Evolutionary conservation across 73 alveolate species (phyloP).

Genomic region (Paramecium biaurelia): DNA sequence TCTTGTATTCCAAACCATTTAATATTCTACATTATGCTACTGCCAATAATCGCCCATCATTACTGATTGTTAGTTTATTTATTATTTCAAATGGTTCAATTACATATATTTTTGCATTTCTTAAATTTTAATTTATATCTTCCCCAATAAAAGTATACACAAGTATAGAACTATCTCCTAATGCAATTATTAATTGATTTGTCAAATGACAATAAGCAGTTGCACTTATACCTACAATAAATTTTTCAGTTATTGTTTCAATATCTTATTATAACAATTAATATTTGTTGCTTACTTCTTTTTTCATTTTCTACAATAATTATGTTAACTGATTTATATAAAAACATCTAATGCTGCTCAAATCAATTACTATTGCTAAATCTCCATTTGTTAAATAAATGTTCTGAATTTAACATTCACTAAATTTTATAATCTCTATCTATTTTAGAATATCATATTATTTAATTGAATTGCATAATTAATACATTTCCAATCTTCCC

Average conservation of each 20-base stretch:
- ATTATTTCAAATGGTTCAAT: neutral
- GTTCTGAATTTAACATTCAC: neutral
- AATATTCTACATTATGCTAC: neutral
- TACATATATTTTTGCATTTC: neutral
- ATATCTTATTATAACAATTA: neutral
- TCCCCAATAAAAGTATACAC: neutral
- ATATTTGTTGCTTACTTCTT: neutral
- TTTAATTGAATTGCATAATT: neutral
- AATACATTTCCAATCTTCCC: neutral
- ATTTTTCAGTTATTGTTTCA: neutral
- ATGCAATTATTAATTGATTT: neutral
- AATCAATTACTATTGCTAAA: neutral
- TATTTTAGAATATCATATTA: neutral
- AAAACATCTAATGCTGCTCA: neutral
- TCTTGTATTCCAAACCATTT: neutral
- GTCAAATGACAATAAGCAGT: neutral
- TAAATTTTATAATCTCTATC: neutral
- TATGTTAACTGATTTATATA: neutral
- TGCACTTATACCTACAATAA: neutral
- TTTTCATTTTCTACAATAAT: neutral
- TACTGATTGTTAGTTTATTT: neutral
- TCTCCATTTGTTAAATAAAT: conserved; percentile 6
- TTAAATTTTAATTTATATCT: neutral
- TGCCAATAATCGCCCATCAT: conserved; percentile 50
- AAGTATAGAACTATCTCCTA: neutral